Percentiles rank a stretch among this genome's conserved stretches.
Conservation (phyloP, 768 basidiomycete species). For the Russula earlei region DNA sequence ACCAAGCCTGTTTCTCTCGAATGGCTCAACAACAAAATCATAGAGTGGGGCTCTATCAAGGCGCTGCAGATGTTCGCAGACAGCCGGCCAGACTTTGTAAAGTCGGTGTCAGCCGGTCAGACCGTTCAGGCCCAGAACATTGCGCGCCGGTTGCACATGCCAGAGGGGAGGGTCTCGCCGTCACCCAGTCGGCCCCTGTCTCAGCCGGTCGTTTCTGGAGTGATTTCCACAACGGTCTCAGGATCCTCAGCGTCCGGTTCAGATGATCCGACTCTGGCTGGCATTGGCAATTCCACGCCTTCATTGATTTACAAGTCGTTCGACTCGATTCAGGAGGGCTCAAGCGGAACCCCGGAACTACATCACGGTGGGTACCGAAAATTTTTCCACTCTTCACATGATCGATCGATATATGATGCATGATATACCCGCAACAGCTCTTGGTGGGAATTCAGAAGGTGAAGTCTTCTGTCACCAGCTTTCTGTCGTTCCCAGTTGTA, state of each 20-base stretch:
- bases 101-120: conserved; percentile 38
- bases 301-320: conserved; percentile 7
- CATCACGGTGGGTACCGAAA: conserved; percentile 1
- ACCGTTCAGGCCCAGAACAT: conserved; percentile 39
- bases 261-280: background rate
- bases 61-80: conserved; percentile 90
- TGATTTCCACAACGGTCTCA: background rate
- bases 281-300: background rate
- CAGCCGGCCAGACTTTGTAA: conserved; percentile 50
- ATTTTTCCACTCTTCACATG: conserved; percentile 1
- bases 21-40: conserved; percentile 97
- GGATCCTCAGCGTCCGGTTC: background rate
- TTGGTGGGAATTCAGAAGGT: conserved; percentile 4
- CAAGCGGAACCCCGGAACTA: background rate
- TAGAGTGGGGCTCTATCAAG: conserved; percentile 99
- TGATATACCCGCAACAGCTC: background rate
- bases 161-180: conserved; percentile 37
- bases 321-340: background rate
- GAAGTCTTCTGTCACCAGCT: background rate
- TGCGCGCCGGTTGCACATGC: conserved; percentile 40
- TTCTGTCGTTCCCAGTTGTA: background rate
- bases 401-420: conserved; percentile 1
- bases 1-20: conserved; percentile 93
- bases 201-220: conserved; percentile 11
- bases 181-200: conserved; percentile 34